Base-by-base conservation (phyloP, 768 basidiomycete genomes). In the Trichaptum fuscoviolaceum region DNA sequence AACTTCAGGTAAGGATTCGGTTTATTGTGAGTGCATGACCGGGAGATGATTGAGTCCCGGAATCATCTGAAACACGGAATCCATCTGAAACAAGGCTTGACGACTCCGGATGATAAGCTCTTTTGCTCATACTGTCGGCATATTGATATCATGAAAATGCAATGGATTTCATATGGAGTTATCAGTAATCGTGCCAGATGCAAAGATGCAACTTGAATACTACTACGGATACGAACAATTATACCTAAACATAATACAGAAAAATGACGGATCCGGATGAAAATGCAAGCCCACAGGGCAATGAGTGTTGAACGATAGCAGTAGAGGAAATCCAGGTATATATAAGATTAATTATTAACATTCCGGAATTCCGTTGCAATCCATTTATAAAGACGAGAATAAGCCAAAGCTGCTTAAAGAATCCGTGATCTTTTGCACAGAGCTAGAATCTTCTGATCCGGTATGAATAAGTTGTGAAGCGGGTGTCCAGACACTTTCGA, bases 401-500 rank as follows among this genome's bases (percentile, higher is more conserved):
- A 63, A 34, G 35, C 62, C 62, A 24, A 66, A 30, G 52, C 42
- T 36, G 24, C 36, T 20, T 27, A 57, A 57, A 23, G 35, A 27
- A 27, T 30, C 67, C 24, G 63, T 26, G 20, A 67, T 52, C 18
- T 34, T 63, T 24, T 64, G 58, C 15, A 68, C 36, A 23, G 57
- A 10, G 35, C 27, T 57, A 62, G 67, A 62, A 58, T 69, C 64
- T 23, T 63, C 65, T 17, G 67, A 63, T 17, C 71, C 71, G 20
- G 58, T 58, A 15, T 63, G 27, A 18, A 71, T 67, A 35, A 71
- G 69, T 34, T 66, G 63, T 26, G 27, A 74, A 36, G 82, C 83
- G 35, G 80, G 81, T 25, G 70, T 72, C 86, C 85, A 89, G 18
- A 85, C 83, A 25, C 70, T 62, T 64, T 83, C 83, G 70, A 89